These are phyloP conservation scores for Platanthera zijinensis DNA, from an alignment of 106 monocot species.

Conservation along the genomic window DNA sequence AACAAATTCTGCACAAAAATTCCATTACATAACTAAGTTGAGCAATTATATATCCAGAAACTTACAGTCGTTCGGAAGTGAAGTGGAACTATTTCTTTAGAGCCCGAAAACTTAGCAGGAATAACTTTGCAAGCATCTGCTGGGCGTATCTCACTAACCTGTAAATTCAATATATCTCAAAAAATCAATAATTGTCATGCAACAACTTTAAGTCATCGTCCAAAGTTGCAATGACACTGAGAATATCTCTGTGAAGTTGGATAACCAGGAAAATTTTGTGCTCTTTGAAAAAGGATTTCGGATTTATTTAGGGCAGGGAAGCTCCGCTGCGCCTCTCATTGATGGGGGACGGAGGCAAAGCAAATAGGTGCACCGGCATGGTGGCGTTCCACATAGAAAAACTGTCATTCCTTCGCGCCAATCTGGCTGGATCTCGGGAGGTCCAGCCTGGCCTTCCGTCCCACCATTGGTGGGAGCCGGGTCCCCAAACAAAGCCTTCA, in stretches of 20 bases:
- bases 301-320: too few relatives aligned
- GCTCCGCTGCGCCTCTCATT: too few relatives aligned
- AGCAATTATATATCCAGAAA: not conserved
- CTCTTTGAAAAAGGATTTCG: not conserved
- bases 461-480: too few relatives aligned
- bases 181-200: not conserved
- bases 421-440: too few relatives aligned
- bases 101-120: constrained; percentile 88
- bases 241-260: not conserved
- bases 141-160: constrained; percentile 56
- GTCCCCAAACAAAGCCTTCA: too few relatives aligned
- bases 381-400: too few relatives aligned
- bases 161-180: constrained; percentile 6
- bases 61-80: constrained; percentile 45
- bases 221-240: not conserved
- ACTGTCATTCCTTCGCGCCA: too few relatives aligned
- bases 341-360: too few relatives aligned
- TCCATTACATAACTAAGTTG: not conserved
- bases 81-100: constrained; percentile 81
- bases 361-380: too few relatives aligned
- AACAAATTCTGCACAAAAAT: not conserved
- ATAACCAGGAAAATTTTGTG: not conserved
- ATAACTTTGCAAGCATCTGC: constrained; percentile 77
- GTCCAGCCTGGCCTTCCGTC: too few relatives aligned
- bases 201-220: not conserved